Evolutionary conservation across 2,329 filamentous ascomycete genomes (phyloP).

Genomic region (Colletotrichum lupini): DNA sequence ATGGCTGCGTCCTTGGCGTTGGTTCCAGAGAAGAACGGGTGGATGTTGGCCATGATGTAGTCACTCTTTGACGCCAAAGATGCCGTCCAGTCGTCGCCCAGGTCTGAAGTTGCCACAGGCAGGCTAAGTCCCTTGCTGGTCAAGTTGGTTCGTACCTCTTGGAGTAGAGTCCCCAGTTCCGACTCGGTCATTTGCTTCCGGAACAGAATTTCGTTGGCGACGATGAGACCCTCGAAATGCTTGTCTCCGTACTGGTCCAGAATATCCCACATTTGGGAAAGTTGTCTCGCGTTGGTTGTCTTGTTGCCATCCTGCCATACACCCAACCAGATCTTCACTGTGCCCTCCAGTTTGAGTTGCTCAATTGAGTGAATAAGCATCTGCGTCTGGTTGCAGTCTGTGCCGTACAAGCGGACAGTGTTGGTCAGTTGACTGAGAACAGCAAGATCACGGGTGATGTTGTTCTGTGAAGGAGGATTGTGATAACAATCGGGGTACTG

Average conservation of each 20-base stretch:
- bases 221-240: conserved; percentile 85
- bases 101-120: conserved; percentile 86
- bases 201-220: conserved; percentile 84
- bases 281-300: conserved; percentile 86
- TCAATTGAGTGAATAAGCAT: conserved; percentile 90
- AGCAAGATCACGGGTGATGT: conserved; percentile 90
- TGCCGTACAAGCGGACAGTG: conserved; percentile 89
- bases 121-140: conserved; percentile 72
- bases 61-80: conserved; percentile 78
- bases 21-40: conserved; percentile 93
- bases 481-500: conserved; percentile 87
- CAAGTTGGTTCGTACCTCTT: conserved; percentile 78
- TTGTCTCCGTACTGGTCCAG: conserved; percentile 74
- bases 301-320: conserved; percentile 90
- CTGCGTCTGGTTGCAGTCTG: conserved; percentile 96
- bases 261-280: conserved; percentile 86
- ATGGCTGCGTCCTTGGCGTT: conserved; percentile 72
- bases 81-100: conserved; percentile 87
- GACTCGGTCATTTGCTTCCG: conserved; percentile 78
- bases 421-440: conserved; percentile 92
- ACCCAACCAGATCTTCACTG: conserved; percentile 91
- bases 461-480: conserved; percentile 89
- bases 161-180: conserved; percentile 72
- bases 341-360: conserved; percentile 74
- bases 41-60: conserved; percentile 95